A percentile compares a stretch with the other conserved stretches of the same genome.
Evolutionary conservation across 2,329 filamentous ascomycete genomes (phyloP).

Genomic region (Diplodia sapinea): DNA sequence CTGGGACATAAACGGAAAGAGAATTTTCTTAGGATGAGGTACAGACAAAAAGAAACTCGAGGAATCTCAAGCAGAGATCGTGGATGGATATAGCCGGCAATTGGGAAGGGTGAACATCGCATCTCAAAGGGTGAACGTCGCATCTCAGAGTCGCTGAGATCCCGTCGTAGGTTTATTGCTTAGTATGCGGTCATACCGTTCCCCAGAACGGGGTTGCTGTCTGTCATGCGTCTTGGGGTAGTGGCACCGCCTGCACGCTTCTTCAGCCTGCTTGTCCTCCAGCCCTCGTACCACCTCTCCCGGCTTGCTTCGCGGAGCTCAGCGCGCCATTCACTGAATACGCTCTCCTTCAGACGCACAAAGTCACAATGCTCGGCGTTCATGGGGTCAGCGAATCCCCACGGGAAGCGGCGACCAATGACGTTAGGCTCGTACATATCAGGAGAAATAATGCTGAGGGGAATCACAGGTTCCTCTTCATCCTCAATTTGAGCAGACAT

Average conservation of each 20-base stretch:
- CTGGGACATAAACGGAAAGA: constrained; percentile 8
- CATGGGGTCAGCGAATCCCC: constrained; percentile 96
- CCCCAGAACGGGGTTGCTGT: constrained; percentile 9
- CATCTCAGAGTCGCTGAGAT: not conserved
- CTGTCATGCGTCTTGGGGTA: constrained; percentile 22
- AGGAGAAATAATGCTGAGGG: constrained; percentile 91
- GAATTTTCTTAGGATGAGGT: constrained; percentile 21
- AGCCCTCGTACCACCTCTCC: constrained; percentile 94
- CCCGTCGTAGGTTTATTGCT: not conserved
- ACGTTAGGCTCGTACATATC: constrained; percentile 84
- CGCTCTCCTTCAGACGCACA: constrained; percentile 82
- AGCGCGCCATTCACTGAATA: constrained; percentile 91
- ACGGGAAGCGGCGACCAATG: constrained; percentile 87
- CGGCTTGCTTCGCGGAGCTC: constrained; percentile 90
- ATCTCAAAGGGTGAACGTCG: not conserved
- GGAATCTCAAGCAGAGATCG: constrained; percentile 24
- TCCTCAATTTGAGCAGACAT: constrained; percentile 45
- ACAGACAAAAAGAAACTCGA: constrained; percentile 17
- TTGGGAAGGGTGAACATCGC: no score
- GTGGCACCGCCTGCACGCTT: not conserved
- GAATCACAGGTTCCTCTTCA: constrained; percentile 69
- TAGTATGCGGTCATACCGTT: constrained; percentile 23
- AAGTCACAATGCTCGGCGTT: constrained; percentile 94
- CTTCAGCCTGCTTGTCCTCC: constrained; percentile 70
- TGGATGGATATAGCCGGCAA: constrained; percentile 21